Conservation (phyloP, 768 basidiomycete species). For the Tylopilus cervinicoccineus region DNA sequence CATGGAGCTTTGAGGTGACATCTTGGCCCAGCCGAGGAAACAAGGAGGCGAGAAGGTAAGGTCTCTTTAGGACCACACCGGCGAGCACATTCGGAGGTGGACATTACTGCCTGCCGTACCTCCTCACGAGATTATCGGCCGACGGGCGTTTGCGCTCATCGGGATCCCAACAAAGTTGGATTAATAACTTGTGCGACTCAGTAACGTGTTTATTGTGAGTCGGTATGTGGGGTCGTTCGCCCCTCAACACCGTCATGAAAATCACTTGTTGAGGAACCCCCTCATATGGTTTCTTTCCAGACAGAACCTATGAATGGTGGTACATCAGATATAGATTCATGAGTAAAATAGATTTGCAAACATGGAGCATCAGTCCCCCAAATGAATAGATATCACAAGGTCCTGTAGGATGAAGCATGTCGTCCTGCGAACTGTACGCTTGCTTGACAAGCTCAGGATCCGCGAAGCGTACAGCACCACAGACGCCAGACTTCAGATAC, state of each 20-base stretch:
- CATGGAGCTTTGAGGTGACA: neutral
- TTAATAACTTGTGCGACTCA: slow-evolving; percentile 2
- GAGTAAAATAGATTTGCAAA: slow-evolving; percentile 6
- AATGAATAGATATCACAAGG: slow-evolving; percentile 30
- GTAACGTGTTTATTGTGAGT: neutral
- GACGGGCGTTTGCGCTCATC: slow-evolving; percentile 17
- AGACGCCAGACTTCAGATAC: slow-evolving; percentile 30
- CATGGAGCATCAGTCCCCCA: slow-evolving; percentile 35
- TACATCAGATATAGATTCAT: slow-evolving; percentile 4
- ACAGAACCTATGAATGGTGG: slow-evolving; percentile 13
- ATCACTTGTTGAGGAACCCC: neutral
- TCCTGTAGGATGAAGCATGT: slow-evolving; percentile 11
- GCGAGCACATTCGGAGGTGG: neutral
- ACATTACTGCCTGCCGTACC: neutral
- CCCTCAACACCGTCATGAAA: neutral
- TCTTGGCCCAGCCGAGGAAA: neutral
- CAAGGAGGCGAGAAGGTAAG: neutral
- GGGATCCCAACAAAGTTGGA: slow-evolving; percentile 16
- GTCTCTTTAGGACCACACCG: no score
- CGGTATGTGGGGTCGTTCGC: slow-evolving; percentile 14
- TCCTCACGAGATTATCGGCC: slow-evolving; percentile 5
- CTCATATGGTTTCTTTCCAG: slow-evolving; percentile 18
- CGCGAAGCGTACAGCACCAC: slow-evolving; percentile 45
- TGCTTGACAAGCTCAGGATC: slow-evolving; percentile 32
- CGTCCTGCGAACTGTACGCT: neutral